Evolutionary conservation across 495 filamentous ascomycete species (phyloP).

Genomic region (Penicillium daleae): DNA sequence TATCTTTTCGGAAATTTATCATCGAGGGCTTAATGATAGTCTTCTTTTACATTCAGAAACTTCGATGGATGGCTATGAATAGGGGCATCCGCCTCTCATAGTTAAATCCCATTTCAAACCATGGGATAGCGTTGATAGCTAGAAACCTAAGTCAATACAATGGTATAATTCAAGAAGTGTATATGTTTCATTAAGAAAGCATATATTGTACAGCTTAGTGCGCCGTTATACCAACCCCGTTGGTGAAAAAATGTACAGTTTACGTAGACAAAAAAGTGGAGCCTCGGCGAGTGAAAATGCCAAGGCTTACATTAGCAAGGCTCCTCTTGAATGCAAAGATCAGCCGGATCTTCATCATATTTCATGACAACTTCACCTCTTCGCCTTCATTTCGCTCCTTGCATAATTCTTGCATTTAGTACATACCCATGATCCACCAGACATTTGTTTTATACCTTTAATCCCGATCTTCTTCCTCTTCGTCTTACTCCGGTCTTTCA

Average conservation of each 20-base stretch:
- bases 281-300: conserved; percentile 19
- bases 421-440: conserved; percentile 2
- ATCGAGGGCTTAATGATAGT: too few relatives aligned
- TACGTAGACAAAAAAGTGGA: conserved; percentile 21
- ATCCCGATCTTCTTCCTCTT: background rate
- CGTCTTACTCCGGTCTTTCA: background rate
- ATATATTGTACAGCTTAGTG: too few relatives aligned
- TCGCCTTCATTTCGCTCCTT: conserved; percentile 7
- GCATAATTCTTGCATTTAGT: background rate
- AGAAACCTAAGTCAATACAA: too few relatives aligned
- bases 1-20: too few relatives aligned
- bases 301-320: conserved; percentile 35
- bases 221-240: too few relatives aligned
- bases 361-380: conserved; percentile 16
- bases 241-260: background rate
- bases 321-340: conserved; percentile 24
- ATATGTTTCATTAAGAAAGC: too few relatives aligned
- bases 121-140: too few relatives aligned
- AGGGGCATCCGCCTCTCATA: too few relatives aligned
- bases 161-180: too few relatives aligned
- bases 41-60: too few relatives aligned
- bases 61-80: too few relatives aligned
- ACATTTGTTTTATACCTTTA: background rate
- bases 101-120: too few relatives aligned
- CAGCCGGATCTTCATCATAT: conserved; percentile 26